A percentile compares a stretch with the other conserved stretches of the same genome.
These are phyloP conservation scores for Monosporascus sp. DNA, from an alignment of 2,329 filamentous ascomycete genomes.

Conservation along the genomic window DNA sequence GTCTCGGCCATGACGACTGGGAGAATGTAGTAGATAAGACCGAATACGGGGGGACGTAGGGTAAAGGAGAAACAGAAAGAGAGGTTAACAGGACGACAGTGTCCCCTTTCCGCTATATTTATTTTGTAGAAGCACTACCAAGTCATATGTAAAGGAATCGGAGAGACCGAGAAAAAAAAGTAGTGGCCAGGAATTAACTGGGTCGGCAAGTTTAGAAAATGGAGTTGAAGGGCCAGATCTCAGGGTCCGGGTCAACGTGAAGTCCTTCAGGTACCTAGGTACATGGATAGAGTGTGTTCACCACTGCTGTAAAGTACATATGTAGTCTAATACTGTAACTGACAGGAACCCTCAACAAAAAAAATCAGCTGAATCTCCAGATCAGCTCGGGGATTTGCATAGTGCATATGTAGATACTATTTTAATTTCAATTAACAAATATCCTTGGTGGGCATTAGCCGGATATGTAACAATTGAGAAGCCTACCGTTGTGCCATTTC, in stretches of 20 bases:
- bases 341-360: no score
- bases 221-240: background rate
- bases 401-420: no score
- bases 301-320: background rate
- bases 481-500: background rate
- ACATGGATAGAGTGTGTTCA: background rate
- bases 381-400: no score
- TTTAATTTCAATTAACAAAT: no score
- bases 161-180: background rate
- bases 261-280: no score
- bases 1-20: conserved; percentile 42
- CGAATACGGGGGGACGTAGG: background rate
- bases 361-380: no score
- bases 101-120: background rate
- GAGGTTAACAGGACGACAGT: conserved; percentile 3
- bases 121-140: no score
- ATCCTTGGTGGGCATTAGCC: no score
- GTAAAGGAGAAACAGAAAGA: background rate
- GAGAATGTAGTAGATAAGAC: background rate
- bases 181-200: background rate
- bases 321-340: no score
- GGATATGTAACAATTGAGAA: no score
- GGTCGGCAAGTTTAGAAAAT: background rate
- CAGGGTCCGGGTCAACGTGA: background rate
- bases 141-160: background rate